These are phyloP conservation scores for Sequoia sempervirens DNA, from an alignment of 75 land plant genomes.

Conservation along the genomic window DNA sequence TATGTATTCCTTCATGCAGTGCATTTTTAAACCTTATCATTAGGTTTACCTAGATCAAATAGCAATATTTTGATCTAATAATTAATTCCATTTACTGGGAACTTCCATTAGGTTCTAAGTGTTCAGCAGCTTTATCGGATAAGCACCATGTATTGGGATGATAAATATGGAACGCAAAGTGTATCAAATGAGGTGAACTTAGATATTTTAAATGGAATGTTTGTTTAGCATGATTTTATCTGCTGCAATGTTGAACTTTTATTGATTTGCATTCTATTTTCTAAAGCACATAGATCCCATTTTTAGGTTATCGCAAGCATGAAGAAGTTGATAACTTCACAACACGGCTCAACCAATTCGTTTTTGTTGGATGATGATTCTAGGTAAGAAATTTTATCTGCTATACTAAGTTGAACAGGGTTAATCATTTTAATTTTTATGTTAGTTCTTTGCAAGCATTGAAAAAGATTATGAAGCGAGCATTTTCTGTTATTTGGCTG, in stretches of 20 bases:
- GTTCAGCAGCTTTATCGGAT: conserved; percentile 95
- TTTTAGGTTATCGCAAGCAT: conserved; percentile 89
- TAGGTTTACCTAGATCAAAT: background rate
- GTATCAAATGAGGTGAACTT: conserved; percentile 82
- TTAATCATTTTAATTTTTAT: background rate
- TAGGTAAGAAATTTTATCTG: conserved; percentile 45
- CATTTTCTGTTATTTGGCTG: background rate
- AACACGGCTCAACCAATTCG: conserved; percentile 66
- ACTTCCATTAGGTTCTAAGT: conserved; percentile 55
- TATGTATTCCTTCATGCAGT: conserved; percentile 15
- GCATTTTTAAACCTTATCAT: background rate
- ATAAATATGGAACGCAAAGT: conserved; percentile 82
- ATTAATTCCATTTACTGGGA: background rate
- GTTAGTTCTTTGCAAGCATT: background rate
- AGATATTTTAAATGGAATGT: background rate
- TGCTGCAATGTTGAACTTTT: background rate
- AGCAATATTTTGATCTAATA: background rate
- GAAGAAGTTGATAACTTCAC: conserved; percentile 77
- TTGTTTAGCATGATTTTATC: conserved; percentile 1
- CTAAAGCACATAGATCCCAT: background rate
- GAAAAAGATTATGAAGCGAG: background rate
- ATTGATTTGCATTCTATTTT: background rate
- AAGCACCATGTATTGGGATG: conserved; percentile 98
- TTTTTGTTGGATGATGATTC: conserved; percentile 97
- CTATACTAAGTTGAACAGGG: background rate